A percentile compares a stretch with the other conserved stretches of the same genome.
These are phyloP conservation scores for Vaccinium vitisidaea DNA, from an alignment of 148 eudicot species.

Conservation along the genomic window DNA sequence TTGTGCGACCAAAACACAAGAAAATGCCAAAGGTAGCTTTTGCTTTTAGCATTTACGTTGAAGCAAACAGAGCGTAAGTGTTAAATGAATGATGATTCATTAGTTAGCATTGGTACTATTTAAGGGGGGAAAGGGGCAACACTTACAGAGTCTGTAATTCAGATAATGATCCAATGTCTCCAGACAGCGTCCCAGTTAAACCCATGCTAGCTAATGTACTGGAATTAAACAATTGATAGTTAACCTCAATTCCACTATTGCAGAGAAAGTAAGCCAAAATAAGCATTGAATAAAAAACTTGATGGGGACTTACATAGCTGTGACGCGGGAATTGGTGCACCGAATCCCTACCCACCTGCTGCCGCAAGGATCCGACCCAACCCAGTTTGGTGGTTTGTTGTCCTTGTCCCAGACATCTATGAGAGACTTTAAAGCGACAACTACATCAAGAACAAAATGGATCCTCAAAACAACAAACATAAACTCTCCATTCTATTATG, in stretches of 20 bases:
- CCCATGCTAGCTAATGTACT: conserved; percentile 61
- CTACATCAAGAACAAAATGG: conserved; percentile 29
- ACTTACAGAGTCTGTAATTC: conserved; percentile 68
- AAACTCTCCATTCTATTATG: no score
- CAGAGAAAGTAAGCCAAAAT: background rate
- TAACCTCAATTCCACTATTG: background rate
- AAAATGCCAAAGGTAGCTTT: background rate
- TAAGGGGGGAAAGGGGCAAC: background rate
- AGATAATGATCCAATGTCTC: conserved; percentile 49
- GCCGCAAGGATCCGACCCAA: conserved; percentile 60
- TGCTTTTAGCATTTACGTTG: background rate
- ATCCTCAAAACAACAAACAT: background rate
- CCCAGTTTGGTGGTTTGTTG: conserved; percentile 64
- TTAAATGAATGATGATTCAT: background rate
- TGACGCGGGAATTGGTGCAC: conserved; percentile 51
- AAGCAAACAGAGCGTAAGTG: background rate
- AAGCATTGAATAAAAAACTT: background rate
- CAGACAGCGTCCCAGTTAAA: conserved; percentile 58
- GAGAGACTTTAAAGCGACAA: conserved; percentile 38
- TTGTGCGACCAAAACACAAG: background rate
- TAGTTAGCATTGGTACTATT: background rate
- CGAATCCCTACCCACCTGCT: conserved; percentile 64
- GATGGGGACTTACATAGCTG: conserved; percentile 42
- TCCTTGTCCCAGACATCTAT: conserved; percentile 38
- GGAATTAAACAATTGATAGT: conserved; percentile 18